phyloP scores from a whole-genome alignment of 139 green algal species.

The Coccomyxa sp. region DNA sequence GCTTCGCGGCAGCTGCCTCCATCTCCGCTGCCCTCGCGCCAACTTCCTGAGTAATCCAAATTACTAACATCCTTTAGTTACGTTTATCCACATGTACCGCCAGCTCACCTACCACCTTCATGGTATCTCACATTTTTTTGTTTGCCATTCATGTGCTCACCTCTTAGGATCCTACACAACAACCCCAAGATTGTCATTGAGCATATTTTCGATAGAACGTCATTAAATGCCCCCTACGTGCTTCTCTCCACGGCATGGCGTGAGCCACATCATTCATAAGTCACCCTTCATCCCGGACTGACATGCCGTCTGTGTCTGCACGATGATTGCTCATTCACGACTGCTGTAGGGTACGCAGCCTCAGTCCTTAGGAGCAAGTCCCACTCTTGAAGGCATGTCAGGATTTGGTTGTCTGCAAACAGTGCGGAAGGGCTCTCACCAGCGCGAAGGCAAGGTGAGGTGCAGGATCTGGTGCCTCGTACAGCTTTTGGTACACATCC shows the following conservation, averaged over 20 bases:
- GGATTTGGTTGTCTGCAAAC: background rate
- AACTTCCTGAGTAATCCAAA: slow-evolving; percentile 34
- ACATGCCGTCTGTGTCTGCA: too few relatives aligned
- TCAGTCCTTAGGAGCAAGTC: background rate
- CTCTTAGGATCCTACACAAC: background rate
- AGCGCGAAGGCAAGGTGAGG: slow-evolving; percentile 51
- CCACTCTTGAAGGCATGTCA: background rate
- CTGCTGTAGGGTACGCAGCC: background rate
- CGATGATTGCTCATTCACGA: too few relatives aligned
- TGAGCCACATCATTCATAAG: too few relatives aligned
- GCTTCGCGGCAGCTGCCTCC: slow-evolving; percentile 40
- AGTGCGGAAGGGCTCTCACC: background rate
- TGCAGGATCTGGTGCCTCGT: slow-evolving; percentile 90
- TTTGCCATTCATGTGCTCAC: background rate
- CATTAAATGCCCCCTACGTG: too few relatives aligned
- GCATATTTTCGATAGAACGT: too few relatives aligned
- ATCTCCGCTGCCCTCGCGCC: slow-evolving; percentile 45
- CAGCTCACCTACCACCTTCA: background rate
- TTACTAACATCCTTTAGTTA: background rate
- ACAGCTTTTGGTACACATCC: slow-evolving; percentile 87
- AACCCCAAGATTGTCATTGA: background rate
- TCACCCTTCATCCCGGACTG: too few relatives aligned
- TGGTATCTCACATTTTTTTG: background rate
- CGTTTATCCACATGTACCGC: background rate
- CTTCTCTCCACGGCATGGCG: too few relatives aligned